These are phyloP conservation scores for Saccharomycopsis crataegensis DNA, from an alignment of 1,139 yeast genomes.

Conservation along the genomic window DNA sequence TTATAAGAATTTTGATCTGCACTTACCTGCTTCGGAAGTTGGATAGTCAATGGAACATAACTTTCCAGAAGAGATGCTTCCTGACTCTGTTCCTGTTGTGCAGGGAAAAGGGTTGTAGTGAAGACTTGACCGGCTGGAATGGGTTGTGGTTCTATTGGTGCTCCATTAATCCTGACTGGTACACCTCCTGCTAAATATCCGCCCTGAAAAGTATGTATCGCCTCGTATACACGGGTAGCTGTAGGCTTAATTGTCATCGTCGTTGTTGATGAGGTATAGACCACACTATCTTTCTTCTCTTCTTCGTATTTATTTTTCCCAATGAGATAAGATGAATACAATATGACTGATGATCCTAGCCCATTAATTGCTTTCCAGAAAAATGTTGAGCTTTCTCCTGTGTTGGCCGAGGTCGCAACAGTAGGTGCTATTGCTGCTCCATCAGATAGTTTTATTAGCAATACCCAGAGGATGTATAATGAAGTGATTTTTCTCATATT, in stretches of 20 bases:
- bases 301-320: slow-evolving; percentile 3
- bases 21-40: not conserved
- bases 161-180: no score
- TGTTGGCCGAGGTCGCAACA: not conserved
- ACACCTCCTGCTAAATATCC: no score
- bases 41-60: not conserved
- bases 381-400: not conserved
- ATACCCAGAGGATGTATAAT: no score
- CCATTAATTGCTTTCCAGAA: slow-evolving; percentile 1
- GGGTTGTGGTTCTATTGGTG: no score
- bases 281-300: not conserved
- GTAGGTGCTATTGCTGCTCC: no score
- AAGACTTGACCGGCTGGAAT: no score
- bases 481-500: no score
- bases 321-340: slow-evolving; percentile 2
- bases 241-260: not conserved
- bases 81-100: no score
- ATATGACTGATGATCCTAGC: not conserved
- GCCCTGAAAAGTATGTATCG: not conserved
- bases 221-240: not conserved
- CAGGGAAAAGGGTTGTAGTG: no score
- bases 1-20: not conserved
- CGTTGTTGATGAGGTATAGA: not conserved
- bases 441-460: no score
- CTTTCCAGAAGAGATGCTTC: not conserved